phyloP scores from a whole-genome alignment of 768 basidiomycete species.

The Symmetrospora coprosmae region DNA sequence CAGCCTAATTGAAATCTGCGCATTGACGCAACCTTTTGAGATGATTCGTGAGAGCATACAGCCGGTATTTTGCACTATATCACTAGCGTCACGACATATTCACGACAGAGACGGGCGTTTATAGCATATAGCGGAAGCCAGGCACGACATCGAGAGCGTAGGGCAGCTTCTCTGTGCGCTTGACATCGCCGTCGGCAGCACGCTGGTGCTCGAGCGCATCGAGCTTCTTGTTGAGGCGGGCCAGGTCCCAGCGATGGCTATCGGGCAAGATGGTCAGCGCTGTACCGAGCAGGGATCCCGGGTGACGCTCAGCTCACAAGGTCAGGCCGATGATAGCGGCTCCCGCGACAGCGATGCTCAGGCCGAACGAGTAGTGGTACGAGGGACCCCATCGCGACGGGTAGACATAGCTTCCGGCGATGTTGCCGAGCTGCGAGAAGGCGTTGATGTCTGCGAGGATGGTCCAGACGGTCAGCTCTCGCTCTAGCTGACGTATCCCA shows the following conservation, averaged over 20 bases:
- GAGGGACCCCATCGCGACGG: conserved; percentile 39
- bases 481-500: neutral
- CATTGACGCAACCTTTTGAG: too few species aligned
- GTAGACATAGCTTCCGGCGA: conserved; percentile 58
- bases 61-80: too few species aligned
- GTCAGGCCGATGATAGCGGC: conserved; percentile 44
- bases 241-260: conserved; percentile 33
- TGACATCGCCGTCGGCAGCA: neutral
- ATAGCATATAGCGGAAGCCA: conserved; percentile 8
- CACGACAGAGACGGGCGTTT: too few species aligned
- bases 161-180: neutral
- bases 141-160: neutral
- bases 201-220: conserved; percentile 32
- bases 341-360: conserved; percentile 51
- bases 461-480: conserved; percentile 57
- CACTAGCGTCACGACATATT: too few species aligned
- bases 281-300: neutral
- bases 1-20: too few species aligned
- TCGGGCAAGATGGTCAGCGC: neutral
- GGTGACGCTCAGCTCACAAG: neutral
- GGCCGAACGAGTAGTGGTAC: conserved; percentile 46
- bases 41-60: too few species aligned
- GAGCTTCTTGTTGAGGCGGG: conserved; percentile 36
- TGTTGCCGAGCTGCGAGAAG: conserved; percentile 55
- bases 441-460: conserved; percentile 47